Evolutionary conservation across 192 early-diverging fungal genomes (phyloP).

Genomic region (Dissophora ornata): DNA sequence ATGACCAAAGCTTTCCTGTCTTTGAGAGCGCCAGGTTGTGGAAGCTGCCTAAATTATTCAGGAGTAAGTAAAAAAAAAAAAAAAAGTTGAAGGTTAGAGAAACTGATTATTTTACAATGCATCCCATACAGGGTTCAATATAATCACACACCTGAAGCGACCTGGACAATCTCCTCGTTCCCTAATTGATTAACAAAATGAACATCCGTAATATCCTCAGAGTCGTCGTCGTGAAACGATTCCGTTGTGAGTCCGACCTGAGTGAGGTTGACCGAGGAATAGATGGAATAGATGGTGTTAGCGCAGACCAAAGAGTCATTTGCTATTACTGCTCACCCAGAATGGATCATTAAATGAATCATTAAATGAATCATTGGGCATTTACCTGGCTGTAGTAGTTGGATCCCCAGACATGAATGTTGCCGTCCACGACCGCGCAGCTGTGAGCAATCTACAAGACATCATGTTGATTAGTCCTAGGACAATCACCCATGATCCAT

Average conservation of each 20-base stretch:
- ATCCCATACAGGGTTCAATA: too few species aligned
- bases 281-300: too few species aligned
- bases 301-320: too few species aligned
- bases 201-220: constrained; percentile 46
- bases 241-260: constrained; percentile 53
- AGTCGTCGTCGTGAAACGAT: constrained; percentile 51
- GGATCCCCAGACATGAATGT: constrained; percentile 51
- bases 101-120: not conserved
- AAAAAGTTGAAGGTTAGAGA: not conserved
- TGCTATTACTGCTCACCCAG: too few species aligned
- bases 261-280: not conserved
- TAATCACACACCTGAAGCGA: constrained; percentile 37
- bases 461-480: too few species aligned
- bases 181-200: constrained; percentile 51
- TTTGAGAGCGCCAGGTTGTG: constrained; percentile 48
- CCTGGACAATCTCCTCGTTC: constrained; percentile 45
- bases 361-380: too few species aligned
- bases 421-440: constrained; percentile 46
- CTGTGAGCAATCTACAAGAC: constrained; percentile 33
- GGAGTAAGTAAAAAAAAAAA: constrained; percentile 3
- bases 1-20: constrained; percentile 47
- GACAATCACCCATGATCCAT: too few species aligned
- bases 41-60: constrained; percentile 26
- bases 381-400: constrained; percentile 53
- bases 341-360: too few species aligned